Evolutionary conservation across 257 asterid species (phyloP).

Genomic region (Salvia miltiorrhiza): DNA sequence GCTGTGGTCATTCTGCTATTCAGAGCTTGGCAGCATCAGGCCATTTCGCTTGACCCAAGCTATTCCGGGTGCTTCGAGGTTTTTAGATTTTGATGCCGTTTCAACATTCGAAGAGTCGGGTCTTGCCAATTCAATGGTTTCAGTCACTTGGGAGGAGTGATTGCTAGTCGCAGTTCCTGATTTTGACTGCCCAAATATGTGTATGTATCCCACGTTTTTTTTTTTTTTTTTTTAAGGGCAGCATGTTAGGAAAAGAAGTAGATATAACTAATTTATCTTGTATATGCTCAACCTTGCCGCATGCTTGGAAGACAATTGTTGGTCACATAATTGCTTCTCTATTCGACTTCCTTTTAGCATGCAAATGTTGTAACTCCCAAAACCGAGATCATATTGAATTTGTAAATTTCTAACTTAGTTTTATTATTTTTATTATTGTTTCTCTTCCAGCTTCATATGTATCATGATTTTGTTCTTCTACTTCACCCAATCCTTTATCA

Average conservation of each 20-base stretch:
- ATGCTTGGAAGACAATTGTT: no score
- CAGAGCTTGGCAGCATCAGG: slow-evolving; percentile 50
- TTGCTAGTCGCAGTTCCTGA: slow-evolving; percentile 18
- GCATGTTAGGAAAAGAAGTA: slow-evolving; percentile 3
- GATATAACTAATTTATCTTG: slow-evolving; percentile 13
- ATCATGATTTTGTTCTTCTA: no score
- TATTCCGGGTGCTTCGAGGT: slow-evolving; percentile 63
- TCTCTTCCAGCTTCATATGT: no score
- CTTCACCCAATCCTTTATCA: no score
- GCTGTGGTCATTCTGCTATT: slow-evolving; percentile 78
- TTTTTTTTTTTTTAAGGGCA: slow-evolving; percentile 15
- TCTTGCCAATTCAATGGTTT: slow-evolving; percentile 82
- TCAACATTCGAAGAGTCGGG: slow-evolving; percentile 69
- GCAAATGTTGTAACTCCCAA: no score
- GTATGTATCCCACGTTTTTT: not conserved
- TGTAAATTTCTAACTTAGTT: no score
- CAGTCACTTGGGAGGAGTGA: slow-evolving; percentile 57
- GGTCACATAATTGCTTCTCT: no score
- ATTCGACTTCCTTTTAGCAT: no score
- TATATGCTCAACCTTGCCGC: not conserved
- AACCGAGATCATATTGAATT: no score
- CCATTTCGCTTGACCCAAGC: slow-evolving; percentile 72
- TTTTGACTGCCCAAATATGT: not conserved
- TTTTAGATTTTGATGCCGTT: slow-evolving; percentile 40
- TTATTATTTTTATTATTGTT: no score